Percentiles rank a stretch among this genome's conserved stretches.
phyloP scores from a whole-genome alignment of 2,329 filamentous ascomycete species.

The Periconia digitata region DNA sequence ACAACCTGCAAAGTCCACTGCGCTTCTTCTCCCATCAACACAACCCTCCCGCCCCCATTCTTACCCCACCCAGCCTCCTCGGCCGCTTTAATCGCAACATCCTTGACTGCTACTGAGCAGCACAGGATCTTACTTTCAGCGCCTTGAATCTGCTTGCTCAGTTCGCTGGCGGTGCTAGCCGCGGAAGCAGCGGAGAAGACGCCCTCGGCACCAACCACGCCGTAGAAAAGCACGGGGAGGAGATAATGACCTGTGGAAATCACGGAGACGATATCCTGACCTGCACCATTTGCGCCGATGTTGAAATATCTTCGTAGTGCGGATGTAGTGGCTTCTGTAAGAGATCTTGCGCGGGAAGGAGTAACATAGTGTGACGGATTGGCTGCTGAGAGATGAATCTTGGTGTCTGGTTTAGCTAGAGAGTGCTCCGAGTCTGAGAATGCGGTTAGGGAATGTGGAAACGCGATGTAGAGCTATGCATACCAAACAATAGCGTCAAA shows the following conservation, averaged over 20 bases:
- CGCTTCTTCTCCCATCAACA: conserved; percentile 52
- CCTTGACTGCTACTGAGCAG: conserved; percentile 53
- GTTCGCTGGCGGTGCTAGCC: conserved; percentile 53
- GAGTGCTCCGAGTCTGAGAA: conserved; percentile 30
- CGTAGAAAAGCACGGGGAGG: conserved; percentile 57
- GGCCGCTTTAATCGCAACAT: conserved; percentile 52
- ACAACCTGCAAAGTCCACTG: conserved; percentile 39
- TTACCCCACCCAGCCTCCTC: conserved; percentile 48
- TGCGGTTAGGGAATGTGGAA: conserved; percentile 5
- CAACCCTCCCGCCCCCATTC: conserved; percentile 46
- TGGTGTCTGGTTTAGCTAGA: conserved; percentile 50
- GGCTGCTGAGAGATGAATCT: conserved; percentile 60
- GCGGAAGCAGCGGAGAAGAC: conserved; percentile 60
- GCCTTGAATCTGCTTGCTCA: conserved; percentile 52
- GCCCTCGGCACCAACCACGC: conserved; percentile 60
- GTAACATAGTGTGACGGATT: conserved; percentile 57
- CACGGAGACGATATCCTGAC: conserved; percentile 55
- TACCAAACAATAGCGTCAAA: conserved; percentile 47
- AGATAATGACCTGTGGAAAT: conserved; percentile 60
- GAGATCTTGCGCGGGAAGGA: conserved; percentile 51
- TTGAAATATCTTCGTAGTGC: conserved; percentile 57
- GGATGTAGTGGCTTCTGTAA: conserved; percentile 57
- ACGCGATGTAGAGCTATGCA: conserved; percentile 3
- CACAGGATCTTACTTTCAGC: conserved; percentile 48
- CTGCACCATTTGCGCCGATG: conserved; percentile 53